These are phyloP conservation scores for Lanmaoa pseudosensibilis DNA, from an alignment of 768 basidiomycete species.

Conservation along the genomic window DNA sequence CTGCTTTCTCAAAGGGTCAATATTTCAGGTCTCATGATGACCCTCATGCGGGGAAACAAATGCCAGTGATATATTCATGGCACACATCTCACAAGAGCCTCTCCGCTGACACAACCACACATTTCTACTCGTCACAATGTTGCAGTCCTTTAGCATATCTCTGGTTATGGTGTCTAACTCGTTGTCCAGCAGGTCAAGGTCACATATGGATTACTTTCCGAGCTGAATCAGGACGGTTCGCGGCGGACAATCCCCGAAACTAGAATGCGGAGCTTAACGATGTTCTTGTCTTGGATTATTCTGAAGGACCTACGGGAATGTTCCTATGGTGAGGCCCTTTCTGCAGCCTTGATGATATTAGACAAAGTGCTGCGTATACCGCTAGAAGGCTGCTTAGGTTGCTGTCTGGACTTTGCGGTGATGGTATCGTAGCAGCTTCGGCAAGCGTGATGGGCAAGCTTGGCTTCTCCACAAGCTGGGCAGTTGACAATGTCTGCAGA, in stretches of 20 bases:
- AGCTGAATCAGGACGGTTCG: not conserved
- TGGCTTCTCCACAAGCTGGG: constrained; percentile 84
- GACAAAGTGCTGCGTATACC: not conserved
- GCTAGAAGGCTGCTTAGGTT: constrained; percentile 11
- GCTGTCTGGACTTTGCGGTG: constrained; percentile 23
- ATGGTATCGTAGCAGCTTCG: constrained; percentile 62
- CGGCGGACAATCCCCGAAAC: not conserved
- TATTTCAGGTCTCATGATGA: constrained; percentile 5
- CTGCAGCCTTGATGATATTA: not conserved
- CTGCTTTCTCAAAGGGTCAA: not conserved
- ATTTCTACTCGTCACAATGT: not conserved
- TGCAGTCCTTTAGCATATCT: not conserved
- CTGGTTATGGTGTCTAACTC: not conserved
- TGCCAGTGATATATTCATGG: not conserved
- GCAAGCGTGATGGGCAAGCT: constrained; percentile 88
- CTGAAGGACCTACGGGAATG: not conserved
- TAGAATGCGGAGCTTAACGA: not conserved
- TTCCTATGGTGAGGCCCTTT: constrained; percentile 1
- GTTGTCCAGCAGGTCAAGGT: not conserved
- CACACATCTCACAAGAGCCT: too few species aligned
- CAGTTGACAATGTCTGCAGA: constrained; percentile 82
- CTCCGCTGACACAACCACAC: not conserved
- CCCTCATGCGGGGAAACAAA: not conserved
- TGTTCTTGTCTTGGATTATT: not conserved
- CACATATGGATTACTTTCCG: not conserved